Conservation (phyloP, 495 filamentous ascomycete genomes). For the Penicillium silybi region DNA sequence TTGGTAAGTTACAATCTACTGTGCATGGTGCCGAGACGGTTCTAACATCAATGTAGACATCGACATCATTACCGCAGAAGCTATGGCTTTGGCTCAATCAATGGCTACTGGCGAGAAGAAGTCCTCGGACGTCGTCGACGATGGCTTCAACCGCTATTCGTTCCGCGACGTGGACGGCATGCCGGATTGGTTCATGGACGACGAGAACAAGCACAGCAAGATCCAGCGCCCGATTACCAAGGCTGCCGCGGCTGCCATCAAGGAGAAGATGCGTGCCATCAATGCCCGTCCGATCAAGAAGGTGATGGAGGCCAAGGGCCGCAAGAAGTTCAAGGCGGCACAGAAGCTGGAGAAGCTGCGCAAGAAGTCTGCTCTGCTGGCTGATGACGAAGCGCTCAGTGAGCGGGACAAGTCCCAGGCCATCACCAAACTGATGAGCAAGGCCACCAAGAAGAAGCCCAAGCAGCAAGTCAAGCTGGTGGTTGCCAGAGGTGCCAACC, state of each 20-base stretch:
- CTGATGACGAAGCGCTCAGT: constrained; percentile 82
- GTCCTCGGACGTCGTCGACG: constrained; percentile 73
- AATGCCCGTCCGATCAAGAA: constrained; percentile 99
- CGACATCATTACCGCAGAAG: constrained; percentile 97
- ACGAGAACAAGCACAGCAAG: constrained; percentile 79
- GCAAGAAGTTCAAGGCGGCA: constrained; percentile 94
- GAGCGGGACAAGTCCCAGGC: constrained; percentile 91
- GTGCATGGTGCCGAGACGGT: not conserved
- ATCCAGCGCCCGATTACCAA: constrained; percentile 83
- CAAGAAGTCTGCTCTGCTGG: constrained; percentile 87
- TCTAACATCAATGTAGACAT: constrained; percentile 62
- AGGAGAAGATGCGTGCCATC: constrained; percentile 87
- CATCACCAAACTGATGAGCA: constrained; percentile 76
- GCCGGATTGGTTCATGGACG: constrained; percentile 97
- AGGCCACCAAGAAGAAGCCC: constrained; percentile 80
- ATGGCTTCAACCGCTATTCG: constrained; percentile 86
- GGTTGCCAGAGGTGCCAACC: constrained; percentile 80
- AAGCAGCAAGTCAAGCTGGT: constrained; percentile 82
- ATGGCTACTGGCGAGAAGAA: constrained; percentile 83
- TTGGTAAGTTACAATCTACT: constrained; percentile 48
- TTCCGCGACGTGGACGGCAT: constrained; percentile 91
- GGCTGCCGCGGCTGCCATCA: constrained; percentile 86
- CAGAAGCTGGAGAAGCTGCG: constrained; percentile 86
- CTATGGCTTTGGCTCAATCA: constrained; percentile 95
- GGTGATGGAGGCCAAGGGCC: constrained; percentile 89